A percentile compares a stretch with the other conserved stretches of the same genome.
Conservation (phyloP, 805 yeast species). For the Hanseniaspora guilliermondii region DNA sequence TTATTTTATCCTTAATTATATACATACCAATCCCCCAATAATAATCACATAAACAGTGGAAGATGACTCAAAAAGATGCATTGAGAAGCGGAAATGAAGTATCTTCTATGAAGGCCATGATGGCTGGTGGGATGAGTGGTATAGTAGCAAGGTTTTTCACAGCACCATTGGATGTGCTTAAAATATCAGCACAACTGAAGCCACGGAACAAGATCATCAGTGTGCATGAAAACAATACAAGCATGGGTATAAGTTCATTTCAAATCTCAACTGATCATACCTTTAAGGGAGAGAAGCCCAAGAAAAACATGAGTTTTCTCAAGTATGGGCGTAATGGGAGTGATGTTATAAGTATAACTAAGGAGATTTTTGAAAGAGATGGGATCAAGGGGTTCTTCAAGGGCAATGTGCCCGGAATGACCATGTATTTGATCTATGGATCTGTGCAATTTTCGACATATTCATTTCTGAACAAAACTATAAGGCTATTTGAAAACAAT, state of each 20-base stretch:
- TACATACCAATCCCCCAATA: too few species aligned
- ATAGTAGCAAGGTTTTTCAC: conserved; percentile 37
- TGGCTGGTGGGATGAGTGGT: conserved; percentile 68
- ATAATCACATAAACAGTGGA: conserved; percentile 14
- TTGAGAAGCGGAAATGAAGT: conserved; percentile 41
- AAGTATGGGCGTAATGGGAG: conserved; percentile 5
- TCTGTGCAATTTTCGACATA: conserved; percentile 71
- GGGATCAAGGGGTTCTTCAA: conserved; percentile 81
- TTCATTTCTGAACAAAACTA: conserved; percentile 37
- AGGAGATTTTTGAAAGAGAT: conserved; percentile 43
- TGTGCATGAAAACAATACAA: not conserved
- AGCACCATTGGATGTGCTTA: conserved; percentile 27
- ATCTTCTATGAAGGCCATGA: conserved; percentile 39
- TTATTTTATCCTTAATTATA: too few species aligned
- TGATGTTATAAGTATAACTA: conserved; percentile 10
- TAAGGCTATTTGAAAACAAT: conserved; percentile 25
- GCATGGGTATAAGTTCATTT: conserved; percentile 9
- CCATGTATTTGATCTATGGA: conserved; percentile 75
- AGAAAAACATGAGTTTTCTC: not conserved
- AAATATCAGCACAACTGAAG: conserved; percentile 24
- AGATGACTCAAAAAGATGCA: conserved; percentile 30
- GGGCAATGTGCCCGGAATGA: conserved; percentile 86
- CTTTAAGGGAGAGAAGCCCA: not conserved
- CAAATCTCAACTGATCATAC: not conserved
- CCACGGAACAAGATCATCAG: conserved; percentile 14